Evolutionary conservation across 2,329 filamentous ascomycete species (phyloP), one percentile per base, ranked within the genome.

Genomic region (Alternaria infectoria): DNA sequence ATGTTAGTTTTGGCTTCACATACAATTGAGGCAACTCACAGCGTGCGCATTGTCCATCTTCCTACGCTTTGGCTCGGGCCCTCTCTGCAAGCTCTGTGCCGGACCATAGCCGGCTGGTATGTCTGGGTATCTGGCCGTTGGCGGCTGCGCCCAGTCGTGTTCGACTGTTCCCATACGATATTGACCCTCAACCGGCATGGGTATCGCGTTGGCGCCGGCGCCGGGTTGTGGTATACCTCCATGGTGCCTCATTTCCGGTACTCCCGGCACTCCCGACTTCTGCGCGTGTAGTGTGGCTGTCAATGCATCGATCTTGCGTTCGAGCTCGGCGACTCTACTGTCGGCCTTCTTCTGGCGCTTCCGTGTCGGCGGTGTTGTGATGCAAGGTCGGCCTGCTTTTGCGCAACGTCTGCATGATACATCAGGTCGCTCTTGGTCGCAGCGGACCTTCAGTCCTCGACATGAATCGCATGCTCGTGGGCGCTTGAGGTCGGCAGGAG

Each of bases 331-430:
- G 12, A 97, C 93, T 55, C 93, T 87, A 69, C 89, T 95, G 77
- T 97, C 94, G 57, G 92, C 93, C 84, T 97, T 97, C 84, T 95
- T 97, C 83, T 95, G 92, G 47, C 93, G 86, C 81, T 96, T 97
- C 44, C 93, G 81, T 13, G 85, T 88, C 1, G 88, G 92, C 66
- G 89, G 88, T 1, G 93, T 96, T 65, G 79, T 81, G 54, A 80
- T 74, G 65, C 93, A 97, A 66, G 85, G 85, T 40, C 93, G 85
- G n/a, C 89, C 88, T 3, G 93, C 91, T 81, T 96, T 97, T 54
- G 87, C 87, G 78, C 93, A 97, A 67, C 93, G 87, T 77, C 80
- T 82, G 65, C 84, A 86, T 5, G 83, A 80, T 5, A 88, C 88
- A 23, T 90, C 87, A 4, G 84, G 84, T 43, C 89, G 84, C 69